Evolutionary conservation across 2,329 filamentous ascomycete species (phyloP).

Genomic region (Venturia pyrina): DNA sequence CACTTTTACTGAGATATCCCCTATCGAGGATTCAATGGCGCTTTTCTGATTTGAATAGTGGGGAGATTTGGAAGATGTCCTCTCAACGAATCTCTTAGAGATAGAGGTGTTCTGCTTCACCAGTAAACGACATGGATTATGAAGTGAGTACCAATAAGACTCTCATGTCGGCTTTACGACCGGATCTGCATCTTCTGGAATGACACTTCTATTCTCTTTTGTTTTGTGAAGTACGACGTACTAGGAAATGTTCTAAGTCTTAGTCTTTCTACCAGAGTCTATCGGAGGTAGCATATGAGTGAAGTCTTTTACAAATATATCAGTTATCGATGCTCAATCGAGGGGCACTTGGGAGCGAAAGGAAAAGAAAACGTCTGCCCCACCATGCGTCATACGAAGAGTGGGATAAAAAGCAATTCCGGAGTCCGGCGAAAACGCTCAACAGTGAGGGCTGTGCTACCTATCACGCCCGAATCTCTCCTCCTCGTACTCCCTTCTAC

Average conservation of each 20-base stretch:
- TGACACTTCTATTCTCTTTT: too few species aligned
- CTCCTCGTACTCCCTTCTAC: not conserved
- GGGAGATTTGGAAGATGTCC: not conserved
- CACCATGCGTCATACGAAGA: not conserved
- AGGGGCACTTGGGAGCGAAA: too few species aligned
- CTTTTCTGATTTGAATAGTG: not conserved
- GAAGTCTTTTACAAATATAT: too few species aligned
- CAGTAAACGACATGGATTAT: not conserved
- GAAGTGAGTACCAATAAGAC: not conserved
- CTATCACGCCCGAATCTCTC: too few species aligned
- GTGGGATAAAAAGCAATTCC: slow-evolving; percentile 5
- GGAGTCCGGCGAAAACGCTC: not conserved
- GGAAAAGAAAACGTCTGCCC: not conserved
- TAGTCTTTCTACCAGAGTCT: too few species aligned
- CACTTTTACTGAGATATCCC: not conserved
- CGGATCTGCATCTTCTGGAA: too few species aligned
- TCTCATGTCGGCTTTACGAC: too few species aligned
- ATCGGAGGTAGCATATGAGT: too few species aligned
- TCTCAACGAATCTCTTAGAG: not conserved
- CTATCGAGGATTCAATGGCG: not conserved
- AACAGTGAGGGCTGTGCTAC: not conserved
- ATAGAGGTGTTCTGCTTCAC: slow-evolving; percentile 1
- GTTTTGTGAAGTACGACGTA: too few species aligned
- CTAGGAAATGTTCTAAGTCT: too few species aligned
- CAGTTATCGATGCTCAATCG: too few species aligned